Conservation (phyloP, 208 protist genomes). For the Naegleria fowleri region DNA sequence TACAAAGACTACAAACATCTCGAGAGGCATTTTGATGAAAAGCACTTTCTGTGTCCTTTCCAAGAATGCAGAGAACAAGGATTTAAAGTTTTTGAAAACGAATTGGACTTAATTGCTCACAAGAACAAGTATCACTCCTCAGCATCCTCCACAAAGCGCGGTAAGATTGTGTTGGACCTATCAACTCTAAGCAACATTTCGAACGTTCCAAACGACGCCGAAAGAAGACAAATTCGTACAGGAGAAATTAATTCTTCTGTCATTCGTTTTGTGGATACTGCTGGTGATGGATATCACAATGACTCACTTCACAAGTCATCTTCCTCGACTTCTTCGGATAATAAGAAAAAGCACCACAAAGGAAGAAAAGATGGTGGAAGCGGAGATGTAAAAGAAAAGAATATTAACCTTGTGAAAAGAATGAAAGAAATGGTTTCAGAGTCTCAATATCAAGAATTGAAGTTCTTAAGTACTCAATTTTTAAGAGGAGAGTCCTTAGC, state of each 20-base stretch:
- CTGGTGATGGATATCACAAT: neutral
- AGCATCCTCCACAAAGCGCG: neutral
- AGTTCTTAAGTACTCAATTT: neutral
- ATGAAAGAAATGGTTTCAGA: neutral
- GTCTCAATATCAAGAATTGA: neutral
- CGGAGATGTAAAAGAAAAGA: neutral
- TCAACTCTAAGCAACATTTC: too few species aligned
- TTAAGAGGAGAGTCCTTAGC: neutral
- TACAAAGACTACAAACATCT: conserved; percentile 12
- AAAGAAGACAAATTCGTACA: neutral
- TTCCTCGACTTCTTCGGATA: neutral
- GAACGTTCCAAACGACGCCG: neutral
- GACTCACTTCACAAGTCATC: neutral
- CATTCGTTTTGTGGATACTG: conserved; percentile 23
- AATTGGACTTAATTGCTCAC: conserved; percentile 17
- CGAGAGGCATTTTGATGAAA: neutral
- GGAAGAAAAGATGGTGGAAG: neutral
- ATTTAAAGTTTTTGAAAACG: conserved; percentile 22
- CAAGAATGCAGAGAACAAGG: neutral
- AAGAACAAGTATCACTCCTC: neutral
- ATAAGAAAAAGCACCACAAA: neutral
- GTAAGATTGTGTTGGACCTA: neutral
- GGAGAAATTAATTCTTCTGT: neutral
- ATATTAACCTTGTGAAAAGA: neutral
- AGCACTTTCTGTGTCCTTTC: conserved; percentile 11